Conservation (phyloP, 2,329 filamentous ascomycete genomes). For the Ophiostoma sp. region DNA sequence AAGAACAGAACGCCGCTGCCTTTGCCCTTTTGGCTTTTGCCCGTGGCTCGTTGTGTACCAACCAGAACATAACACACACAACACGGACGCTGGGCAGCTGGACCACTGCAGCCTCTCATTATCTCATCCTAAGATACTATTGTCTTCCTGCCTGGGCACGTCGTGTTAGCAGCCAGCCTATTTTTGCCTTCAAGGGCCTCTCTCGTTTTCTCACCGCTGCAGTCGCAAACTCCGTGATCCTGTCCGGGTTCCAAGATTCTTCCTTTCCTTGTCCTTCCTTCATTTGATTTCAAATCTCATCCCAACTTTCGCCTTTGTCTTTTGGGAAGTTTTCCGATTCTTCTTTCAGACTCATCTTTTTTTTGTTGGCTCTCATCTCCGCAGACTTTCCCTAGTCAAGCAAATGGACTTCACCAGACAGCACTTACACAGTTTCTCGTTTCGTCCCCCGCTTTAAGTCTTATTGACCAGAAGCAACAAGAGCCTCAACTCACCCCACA, state of each 20-base stretch:
- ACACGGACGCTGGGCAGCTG: background rate
- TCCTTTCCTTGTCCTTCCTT: background rate
- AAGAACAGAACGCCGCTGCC: slow-evolving; percentile 5
- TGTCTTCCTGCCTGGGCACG: background rate
- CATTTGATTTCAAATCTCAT: background rate
- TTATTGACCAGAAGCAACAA: background rate
- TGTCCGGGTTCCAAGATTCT: background rate
- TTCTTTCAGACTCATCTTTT: background rate
- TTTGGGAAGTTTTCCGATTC: background rate
- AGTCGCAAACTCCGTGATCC: background rate
- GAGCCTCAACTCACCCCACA: background rate
- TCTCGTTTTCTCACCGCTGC: slow-evolving; percentile 12
- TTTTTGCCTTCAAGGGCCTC: background rate
- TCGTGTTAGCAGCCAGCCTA: slow-evolving; percentile 9
- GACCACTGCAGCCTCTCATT: background rate
- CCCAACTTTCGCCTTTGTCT: background rate
- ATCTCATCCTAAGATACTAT: slow-evolving; percentile 4
- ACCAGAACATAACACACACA: background rate
- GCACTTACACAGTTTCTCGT: slow-evolving; percentile 21
- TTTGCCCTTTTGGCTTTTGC: slow-evolving; percentile 10
- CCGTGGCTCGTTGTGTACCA: slow-evolving; percentile 17
- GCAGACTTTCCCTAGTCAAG: background rate
- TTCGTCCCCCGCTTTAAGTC: slow-evolving; percentile 22
- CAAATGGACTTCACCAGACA: slow-evolving; percentile 28
- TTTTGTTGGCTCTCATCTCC: background rate